phyloP scores from a whole-genome alignment of 1,284 basidiomycete species.

The Hemileia vastatrix region DNA sequence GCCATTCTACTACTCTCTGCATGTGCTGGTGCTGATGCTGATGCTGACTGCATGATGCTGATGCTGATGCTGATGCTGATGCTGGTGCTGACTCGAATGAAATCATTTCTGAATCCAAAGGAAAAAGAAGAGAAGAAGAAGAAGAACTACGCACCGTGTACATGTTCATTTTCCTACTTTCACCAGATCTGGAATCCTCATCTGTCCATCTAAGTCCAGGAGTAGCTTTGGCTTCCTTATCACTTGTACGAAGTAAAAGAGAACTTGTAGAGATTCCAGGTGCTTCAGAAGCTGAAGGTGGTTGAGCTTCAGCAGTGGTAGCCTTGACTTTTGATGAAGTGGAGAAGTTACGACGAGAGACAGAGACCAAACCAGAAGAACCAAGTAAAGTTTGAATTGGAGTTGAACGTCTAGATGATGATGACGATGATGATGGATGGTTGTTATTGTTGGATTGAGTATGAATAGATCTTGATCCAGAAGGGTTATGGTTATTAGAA shows the following conservation, averaged over 20 bases:
- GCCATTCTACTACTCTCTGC: too few relatives aligned
- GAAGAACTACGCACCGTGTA: too few relatives aligned
- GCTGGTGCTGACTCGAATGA: too few relatives aligned
- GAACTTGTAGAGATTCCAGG: conserved; percentile 27
- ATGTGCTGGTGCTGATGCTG: too few relatives aligned
- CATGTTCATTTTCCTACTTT: too few relatives aligned
- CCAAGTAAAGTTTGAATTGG: conserved; percentile 27
- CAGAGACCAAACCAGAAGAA: background rate
- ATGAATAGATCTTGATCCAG: background rate
- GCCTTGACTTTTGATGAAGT: conserved; percentile 27
- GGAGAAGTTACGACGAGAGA: conserved; percentile 29
- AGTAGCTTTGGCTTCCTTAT: conserved; percentile 31
- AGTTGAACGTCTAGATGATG: conserved; percentile 27
- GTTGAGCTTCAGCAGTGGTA: conserved; percentile 25
- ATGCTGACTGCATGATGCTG: too few relatives aligned
- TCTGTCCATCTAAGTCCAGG: conserved; percentile 26
- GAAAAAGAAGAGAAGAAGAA: too few relatives aligned
- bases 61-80: too few relatives aligned
- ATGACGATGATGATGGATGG: conserved; percentile 9
- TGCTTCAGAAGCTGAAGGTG: conserved; percentile 4
- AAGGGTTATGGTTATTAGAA: background rate
- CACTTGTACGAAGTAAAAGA: conserved; percentile 27
- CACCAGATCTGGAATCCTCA: conserved; percentile 8
- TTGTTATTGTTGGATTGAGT: background rate
- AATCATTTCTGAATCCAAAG: too few relatives aligned